These are phyloP conservation scores for Glycine tomentella DNA, from an alignment of 306 rosid species.

Conservation along the genomic window DNA sequence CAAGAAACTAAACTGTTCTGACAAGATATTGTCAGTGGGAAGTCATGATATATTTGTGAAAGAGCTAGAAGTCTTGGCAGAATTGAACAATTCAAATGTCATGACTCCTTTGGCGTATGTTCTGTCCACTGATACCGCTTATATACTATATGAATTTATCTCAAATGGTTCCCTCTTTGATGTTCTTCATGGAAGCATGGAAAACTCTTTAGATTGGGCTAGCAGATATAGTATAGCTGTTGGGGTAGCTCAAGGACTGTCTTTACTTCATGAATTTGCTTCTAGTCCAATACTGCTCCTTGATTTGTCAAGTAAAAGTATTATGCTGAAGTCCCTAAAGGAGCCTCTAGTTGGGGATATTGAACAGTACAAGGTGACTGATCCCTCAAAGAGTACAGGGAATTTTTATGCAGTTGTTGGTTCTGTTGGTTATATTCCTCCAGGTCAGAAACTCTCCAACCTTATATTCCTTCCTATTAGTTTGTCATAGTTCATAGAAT, in stretches of 20 bases:
- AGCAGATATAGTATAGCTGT: constrained; percentile 86
- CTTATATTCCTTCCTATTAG: background rate
- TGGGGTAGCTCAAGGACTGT: constrained; percentile 87
- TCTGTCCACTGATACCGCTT: constrained; percentile 70
- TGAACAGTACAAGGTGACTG: constrained; percentile 84
- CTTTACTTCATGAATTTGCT: constrained; percentile 78
- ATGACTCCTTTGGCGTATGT: constrained; percentile 88
- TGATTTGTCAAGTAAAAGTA: constrained; percentile 76
- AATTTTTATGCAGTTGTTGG: constrained; percentile 85
- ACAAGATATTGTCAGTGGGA: constrained; percentile 71
- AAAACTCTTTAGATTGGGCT: constrained; percentile 70
- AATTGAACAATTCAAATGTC: constrained; percentile 81
- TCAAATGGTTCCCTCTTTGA: constrained; percentile 77
- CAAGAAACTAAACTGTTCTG: constrained; percentile 86
- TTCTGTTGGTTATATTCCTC: constrained; percentile 93
- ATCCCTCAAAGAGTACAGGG: constrained; percentile 85
- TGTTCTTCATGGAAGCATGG: constrained; percentile 67
- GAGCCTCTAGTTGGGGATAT: constrained; percentile 93
- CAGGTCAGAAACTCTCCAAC: constrained; percentile 63
- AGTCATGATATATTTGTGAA: constrained; percentile 61
- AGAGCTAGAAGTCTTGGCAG: constrained; percentile 72
- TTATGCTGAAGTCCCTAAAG: constrained; percentile 43
- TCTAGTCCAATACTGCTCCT: constrained; percentile 82
- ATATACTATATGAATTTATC: constrained; percentile 71
- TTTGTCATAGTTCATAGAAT: constrained; percentile 13